Evolutionary conservation across 495 filamentous ascomycete species (phyloP), one percentile per base, ranked within the genome.

Genomic region (Lindgomyces ingoldianus): DNA sequence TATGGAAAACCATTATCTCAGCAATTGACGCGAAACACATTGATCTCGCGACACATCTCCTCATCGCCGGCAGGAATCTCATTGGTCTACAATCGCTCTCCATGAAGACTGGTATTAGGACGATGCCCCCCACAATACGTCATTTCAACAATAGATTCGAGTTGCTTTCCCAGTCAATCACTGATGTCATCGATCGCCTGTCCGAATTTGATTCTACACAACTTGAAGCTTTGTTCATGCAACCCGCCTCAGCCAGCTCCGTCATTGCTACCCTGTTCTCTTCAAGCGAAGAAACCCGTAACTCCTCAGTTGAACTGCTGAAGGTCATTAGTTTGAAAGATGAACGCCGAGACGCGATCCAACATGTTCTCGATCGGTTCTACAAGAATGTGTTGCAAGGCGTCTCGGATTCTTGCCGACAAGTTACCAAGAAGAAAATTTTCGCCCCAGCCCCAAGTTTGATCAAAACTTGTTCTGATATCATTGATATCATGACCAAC

Each of bases 401-500:
- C 39, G 75, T 86, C 45, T 84, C 84, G 1, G 86, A 84, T 80
- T 84, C 83, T 1, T 79, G 84, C 64, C 80, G 78, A 25, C 78
- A 78, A 22, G 83, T 89, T 25, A 80, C 76, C 12, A 79, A 77
- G 48, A 81, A 83, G 65, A 81, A 80, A 57, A 83, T 81, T 1
- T 92, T 89, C 73, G 81, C 82, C 1, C 85, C 90, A 36, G 85
- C 87, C 60, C 83, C 84, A 2, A 83, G 84, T 44, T 82, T 91
- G 77, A 75, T 96, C 44, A 89, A 88, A 62, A 87, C 86, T 33
- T 85, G 84, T 57, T 84, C 84, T 25, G 89, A 92, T 66, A 82
- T 96, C 29, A 77, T 98, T 33, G 85, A 90, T 64, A 83, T 88
- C 64, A 85, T 98, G 27, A 94, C 91, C 81, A 89, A 96, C 62